These are phyloP conservation scores for Trametes villosa DNA, from an alignment of 768 basidiomycete species.

Conservation along the genomic window DNA sequence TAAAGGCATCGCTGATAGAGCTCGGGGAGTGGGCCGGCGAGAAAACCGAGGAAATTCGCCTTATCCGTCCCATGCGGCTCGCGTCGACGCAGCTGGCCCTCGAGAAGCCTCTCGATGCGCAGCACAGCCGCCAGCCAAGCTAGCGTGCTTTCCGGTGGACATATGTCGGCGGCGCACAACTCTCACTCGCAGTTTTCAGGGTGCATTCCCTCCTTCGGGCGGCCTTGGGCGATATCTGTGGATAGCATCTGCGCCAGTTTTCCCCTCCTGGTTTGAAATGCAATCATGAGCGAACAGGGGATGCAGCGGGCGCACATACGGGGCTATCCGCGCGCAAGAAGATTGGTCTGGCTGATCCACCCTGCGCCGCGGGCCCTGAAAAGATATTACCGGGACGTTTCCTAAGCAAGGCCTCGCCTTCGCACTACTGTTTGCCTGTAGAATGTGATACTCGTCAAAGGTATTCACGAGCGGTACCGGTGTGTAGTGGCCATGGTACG, in stretches of 20 bases:
- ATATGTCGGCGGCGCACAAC: constrained; percentile 23
- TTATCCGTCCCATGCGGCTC: neutral
- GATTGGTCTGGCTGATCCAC: neutral
- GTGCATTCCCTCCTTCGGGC: constrained; percentile 13
- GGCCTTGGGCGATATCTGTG: neutral
- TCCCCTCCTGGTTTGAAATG: constrained; percentile 13
- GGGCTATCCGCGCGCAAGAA: constrained; percentile 4
- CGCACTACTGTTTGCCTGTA: neutral
- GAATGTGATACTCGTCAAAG: too few relatives aligned
- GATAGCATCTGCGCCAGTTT: neutral
- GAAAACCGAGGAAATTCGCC: neutral
- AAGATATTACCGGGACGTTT: neutral
- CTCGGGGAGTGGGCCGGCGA: neutral
- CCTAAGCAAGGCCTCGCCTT: neutral
- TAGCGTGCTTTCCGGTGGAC: constrained; percentile 9
- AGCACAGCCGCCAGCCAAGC: constrained; percentile 1
- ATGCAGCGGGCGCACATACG: constrained; percentile 10
- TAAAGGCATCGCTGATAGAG: constrained; percentile 12
- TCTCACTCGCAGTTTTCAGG: constrained; percentile 5
- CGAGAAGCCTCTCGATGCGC: constrained; percentile 6
- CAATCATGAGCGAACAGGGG: constrained; percentile 4
- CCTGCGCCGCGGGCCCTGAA: neutral
- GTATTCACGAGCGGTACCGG: too few relatives aligned
- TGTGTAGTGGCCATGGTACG: neutral
- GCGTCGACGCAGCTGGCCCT: neutral